These are phyloP conservation scores for Spinacia oleracea DNA, from an alignment of 179 eudicot genomes.

Conservation along the genomic window DNA sequence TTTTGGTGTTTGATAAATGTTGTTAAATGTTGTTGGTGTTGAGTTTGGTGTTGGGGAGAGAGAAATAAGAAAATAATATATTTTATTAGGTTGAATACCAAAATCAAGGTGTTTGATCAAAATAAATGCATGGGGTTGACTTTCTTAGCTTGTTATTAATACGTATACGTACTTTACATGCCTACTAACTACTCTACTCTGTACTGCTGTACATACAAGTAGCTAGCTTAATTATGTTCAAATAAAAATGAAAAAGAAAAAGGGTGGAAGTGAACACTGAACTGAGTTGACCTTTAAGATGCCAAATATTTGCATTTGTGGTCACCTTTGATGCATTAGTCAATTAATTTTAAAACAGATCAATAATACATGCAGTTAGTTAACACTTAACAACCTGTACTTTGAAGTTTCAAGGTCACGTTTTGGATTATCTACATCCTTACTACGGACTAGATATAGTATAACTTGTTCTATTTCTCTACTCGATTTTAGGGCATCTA, in stretches of 20 bases:
- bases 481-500: too few species aligned
- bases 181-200: conserved; percentile 7
- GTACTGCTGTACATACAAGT: background rate
- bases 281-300: conserved; percentile 10
- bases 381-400: background rate
- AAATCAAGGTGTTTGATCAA: too few species aligned
- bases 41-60: too few species aligned
- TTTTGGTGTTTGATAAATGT: too few species aligned
- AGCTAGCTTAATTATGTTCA: too few species aligned
- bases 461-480: background rate
- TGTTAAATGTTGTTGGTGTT: too few species aligned
- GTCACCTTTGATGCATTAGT: conserved; percentile 1
- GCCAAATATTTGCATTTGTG: conserved; percentile 6
- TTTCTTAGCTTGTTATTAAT: background rate
- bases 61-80: too few species aligned
- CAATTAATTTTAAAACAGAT: background rate
- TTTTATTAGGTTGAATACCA: too few species aligned
- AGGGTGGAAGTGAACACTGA: conserved; percentile 17
- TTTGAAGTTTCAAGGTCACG: conserved; percentile 9
- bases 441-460: background rate
- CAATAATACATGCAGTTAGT: too few species aligned
- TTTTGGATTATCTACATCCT: conserved; percentile 17
- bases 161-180: background rate
- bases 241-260: background rate
- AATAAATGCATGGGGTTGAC: conserved; percentile 1